Evolutionary conservation across 768 basidiomycete genomes (phyloP).

Genomic region (Grammothele lineata): DNA sequence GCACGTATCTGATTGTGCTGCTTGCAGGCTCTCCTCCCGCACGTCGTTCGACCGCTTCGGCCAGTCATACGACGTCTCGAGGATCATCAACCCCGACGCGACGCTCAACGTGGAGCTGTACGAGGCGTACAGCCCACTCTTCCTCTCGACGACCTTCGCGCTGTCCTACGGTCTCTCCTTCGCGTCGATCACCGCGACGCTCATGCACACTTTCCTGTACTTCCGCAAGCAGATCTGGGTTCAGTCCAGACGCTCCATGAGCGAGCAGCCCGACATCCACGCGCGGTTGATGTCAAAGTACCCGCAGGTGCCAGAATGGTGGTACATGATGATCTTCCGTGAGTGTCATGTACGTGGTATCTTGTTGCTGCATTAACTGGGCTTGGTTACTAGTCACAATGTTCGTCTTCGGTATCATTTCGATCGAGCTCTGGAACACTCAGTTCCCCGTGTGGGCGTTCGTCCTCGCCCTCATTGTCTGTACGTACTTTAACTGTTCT

Average conservation of each 20-base stretch:
- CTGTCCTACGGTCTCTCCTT: conserved; percentile 45
- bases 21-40: conserved; percentile 27
- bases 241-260: conserved; percentile 39
- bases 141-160: conserved; percentile 48
- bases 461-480: conserved; percentile 43
- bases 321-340: conserved; percentile 41
- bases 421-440: conserved; percentile 62
- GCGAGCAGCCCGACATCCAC: conserved; percentile 48
- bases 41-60: conserved; percentile 43
- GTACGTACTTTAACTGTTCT: neutral
- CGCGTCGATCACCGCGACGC: conserved; percentile 39
- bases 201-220: conserved; percentile 43
- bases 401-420: conserved; percentile 58
- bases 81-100: conserved; percentile 33
- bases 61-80: conserved; percentile 35
- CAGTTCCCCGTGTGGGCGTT: conserved; percentile 67
- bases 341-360: conserved; percentile 9
- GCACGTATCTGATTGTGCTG: neutral
- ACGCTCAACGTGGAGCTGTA: conserved; percentile 35
- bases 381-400: conserved; percentile 34
- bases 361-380: no score
- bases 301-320: conserved; percentile 49
- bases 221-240: conserved; percentile 40
- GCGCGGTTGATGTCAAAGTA: conserved; percentile 43
- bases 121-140: conserved; percentile 40